Percentiles rank a stretch among this genome's conserved stretches.
Evolutionary conservation across 2,329 filamentous ascomycete species (phyloP).

Genomic region (Lithohypha guttulata): DNA sequence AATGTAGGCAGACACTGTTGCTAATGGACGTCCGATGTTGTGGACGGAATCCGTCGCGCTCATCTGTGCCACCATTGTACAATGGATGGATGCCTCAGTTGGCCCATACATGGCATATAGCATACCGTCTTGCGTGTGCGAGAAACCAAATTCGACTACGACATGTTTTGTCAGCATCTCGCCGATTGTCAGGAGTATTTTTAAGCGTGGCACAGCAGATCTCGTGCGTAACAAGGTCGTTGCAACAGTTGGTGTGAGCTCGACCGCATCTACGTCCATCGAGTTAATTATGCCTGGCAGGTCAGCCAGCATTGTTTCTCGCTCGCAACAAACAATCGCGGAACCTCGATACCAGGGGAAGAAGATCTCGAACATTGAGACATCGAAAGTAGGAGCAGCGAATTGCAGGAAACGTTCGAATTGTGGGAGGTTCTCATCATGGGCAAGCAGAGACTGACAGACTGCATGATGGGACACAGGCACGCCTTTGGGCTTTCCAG

Average conservation of each 20-base stretch:
- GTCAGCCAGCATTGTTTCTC: slow-evolving; percentile 62
- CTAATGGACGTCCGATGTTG: slow-evolving; percentile 66
- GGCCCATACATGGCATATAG: slow-evolving; percentile 92
- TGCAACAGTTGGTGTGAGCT: slow-evolving; percentile 80
- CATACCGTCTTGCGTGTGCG: slow-evolving; percentile 45
- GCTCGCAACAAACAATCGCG: slow-evolving; percentile 62
- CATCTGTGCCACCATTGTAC: slow-evolving; percentile 61
- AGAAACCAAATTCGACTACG: slow-evolving; percentile 65
- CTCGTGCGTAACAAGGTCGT: slow-evolving; percentile 63
- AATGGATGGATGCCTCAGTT: slow-evolving; percentile 86
- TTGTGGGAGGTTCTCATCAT: slow-evolving; percentile 62
- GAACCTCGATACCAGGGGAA: slow-evolving; percentile 66
- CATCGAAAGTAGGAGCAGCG: slow-evolving; percentile 84
- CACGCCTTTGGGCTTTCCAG: slow-evolving; percentile 80
- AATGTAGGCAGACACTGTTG: slow-evolving; percentile 70
- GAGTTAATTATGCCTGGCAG: slow-evolving; percentile 55
- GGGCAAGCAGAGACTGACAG: slow-evolving; percentile 71
- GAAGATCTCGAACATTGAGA: slow-evolving; percentile 91
- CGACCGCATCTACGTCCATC: slow-evolving; percentile 68
- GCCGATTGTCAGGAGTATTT: slow-evolving; percentile 71
- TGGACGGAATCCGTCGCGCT: slow-evolving; percentile 45
- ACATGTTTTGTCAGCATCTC: slow-evolving; percentile 80
- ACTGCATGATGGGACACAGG: slow-evolving; percentile 67
- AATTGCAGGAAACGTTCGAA: slow-evolving; percentile 83
- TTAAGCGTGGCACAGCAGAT: slow-evolving; percentile 54